Evolutionary conservation across 2,329 filamentous ascomycete genomes (phyloP).

Genomic region (Helminthosporium solani): DNA sequence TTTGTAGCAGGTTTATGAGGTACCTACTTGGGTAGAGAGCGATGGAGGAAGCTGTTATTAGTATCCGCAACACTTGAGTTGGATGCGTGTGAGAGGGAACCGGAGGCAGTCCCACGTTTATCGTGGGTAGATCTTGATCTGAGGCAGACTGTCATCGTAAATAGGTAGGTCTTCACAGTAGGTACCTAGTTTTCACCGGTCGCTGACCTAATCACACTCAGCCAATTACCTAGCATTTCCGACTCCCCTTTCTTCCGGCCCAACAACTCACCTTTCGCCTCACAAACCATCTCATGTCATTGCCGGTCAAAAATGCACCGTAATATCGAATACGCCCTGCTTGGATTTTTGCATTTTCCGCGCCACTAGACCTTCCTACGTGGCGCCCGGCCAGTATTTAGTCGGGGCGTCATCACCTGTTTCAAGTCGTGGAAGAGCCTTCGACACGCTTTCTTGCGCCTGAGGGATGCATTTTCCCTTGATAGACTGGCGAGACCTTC

Average conservation of each 20-base stretch:
- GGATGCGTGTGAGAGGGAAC: too few species aligned
- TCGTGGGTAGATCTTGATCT: too few species aligned
- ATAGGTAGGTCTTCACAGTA: too few species aligned
- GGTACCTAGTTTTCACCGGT: neutral
- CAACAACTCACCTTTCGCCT: neutral
- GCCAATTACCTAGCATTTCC: neutral
- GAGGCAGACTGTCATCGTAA: too few species aligned
- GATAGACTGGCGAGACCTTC: neutral
- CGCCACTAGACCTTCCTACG: neutral
- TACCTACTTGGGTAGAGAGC: too few species aligned
- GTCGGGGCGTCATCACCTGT: neutral
- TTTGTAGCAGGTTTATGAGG: too few species aligned
- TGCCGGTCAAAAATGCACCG: neutral
- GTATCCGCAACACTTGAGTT: too few species aligned
- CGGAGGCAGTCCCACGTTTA: too few species aligned
- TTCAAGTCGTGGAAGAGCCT: neutral
- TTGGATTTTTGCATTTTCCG: neutral
- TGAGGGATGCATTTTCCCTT: neutral
- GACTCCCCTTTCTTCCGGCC: conserved; percentile 2
- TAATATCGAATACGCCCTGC: neutral
- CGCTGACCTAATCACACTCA: neutral
- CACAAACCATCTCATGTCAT: neutral
- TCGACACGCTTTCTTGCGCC: neutral
- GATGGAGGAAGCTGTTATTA: too few species aligned
- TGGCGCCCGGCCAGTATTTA: conserved; percentile 1